Evolutionary conservation across 73 alveolate genomes (phyloP).

Genomic region (Paramecium caudatum): DNA sequence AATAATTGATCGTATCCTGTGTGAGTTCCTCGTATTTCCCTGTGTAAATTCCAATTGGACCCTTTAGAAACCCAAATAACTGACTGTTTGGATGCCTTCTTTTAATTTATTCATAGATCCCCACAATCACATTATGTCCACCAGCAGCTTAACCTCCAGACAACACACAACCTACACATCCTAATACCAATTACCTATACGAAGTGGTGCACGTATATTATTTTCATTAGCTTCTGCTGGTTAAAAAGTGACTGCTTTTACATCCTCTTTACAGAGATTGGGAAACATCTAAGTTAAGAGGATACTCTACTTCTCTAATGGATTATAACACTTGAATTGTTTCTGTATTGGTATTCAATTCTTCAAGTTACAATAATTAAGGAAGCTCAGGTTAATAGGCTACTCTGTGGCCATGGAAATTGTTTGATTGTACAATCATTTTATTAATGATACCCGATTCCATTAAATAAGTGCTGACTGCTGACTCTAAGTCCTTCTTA

Average conservation of each 20-base stretch:
- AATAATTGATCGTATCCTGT: slow-evolving; percentile 92
- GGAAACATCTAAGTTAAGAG: slow-evolving; percentile 46
- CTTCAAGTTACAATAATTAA: slow-evolving; percentile 38
- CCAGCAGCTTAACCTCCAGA: slow-evolving; percentile 99
- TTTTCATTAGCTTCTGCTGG: slow-evolving; percentile 46
- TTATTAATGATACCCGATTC: not conserved
- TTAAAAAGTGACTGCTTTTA: slow-evolving; percentile 38
- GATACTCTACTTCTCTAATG: slow-evolving; percentile 9
- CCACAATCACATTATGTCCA: slow-evolving; percentile 99
- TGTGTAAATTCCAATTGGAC: slow-evolving; percentile 97
- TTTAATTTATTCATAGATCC: slow-evolving; percentile 94
- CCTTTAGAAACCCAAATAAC: slow-evolving; percentile 96
- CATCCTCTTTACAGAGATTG: slow-evolving; percentile 18
- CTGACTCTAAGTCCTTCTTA: not conserved
- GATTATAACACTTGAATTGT: not conserved
- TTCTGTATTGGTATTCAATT: slow-evolving; percentile 18
- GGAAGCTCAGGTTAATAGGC: slow-evolving; percentile 53
- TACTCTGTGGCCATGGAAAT: slow-evolving; percentile 50
- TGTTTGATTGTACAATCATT: slow-evolving; percentile 43
- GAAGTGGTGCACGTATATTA: slow-evolving; percentile 34
- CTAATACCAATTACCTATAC: slow-evolving; percentile 44
- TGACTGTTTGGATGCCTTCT: slow-evolving; percentile 88
- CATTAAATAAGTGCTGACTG: not conserved
- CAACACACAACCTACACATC: slow-evolving; percentile 76
- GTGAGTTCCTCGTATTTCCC: slow-evolving; percentile 90